Conservation (phyloP, 768 basidiomycete species). For the Amanita phalloides region DNA sequence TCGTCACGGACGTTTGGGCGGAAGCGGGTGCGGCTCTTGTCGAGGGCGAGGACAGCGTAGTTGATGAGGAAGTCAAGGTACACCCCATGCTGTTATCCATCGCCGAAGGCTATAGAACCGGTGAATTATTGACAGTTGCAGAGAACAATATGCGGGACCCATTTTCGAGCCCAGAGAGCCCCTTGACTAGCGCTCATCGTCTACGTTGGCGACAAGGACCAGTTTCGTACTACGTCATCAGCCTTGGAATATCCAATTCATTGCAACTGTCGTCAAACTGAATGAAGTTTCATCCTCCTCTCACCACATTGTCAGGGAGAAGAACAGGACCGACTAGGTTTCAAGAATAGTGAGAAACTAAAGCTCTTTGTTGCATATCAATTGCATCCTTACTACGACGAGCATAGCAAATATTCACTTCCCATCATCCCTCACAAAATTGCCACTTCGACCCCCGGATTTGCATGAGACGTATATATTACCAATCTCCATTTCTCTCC, state of each 20-base stretch:
- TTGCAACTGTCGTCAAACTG: conserved; percentile 61
- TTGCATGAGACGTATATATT: conserved; percentile 57
- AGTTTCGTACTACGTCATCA: conserved; percentile 32
- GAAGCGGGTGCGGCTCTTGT: conserved; percentile 43
- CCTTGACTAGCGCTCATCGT: conserved; percentile 42
- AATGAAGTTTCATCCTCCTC: conserved; percentile 12
- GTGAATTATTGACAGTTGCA: too few species aligned
- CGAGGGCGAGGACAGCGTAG: conserved; percentile 36
- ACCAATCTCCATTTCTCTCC: conserved; percentile 76
- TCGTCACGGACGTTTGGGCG: conserved; percentile 28
- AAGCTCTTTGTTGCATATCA: conserved; percentile 16
- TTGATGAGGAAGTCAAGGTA: conserved; percentile 16
- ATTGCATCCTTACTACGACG: background rate
- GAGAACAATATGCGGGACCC: conserved; percentile 14
- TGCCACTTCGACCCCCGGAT: conserved; percentile 64
- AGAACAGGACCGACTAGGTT: conserved; percentile 30
- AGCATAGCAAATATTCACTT: background rate
- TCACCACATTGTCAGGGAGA: conserved; percentile 18
- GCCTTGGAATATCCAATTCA: conserved; percentile 47
- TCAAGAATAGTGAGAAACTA: conserved; percentile 17
- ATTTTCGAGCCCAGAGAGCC: conserved; percentile 34
- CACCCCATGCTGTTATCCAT: too few species aligned
- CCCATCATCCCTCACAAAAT: conserved; percentile 31
- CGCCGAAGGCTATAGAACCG: too few species aligned
- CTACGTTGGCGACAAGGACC: conserved; percentile 54